phyloP scores from a whole-genome alignment of 305 asterid genomes.

The Coffea humblotiana region DNA sequence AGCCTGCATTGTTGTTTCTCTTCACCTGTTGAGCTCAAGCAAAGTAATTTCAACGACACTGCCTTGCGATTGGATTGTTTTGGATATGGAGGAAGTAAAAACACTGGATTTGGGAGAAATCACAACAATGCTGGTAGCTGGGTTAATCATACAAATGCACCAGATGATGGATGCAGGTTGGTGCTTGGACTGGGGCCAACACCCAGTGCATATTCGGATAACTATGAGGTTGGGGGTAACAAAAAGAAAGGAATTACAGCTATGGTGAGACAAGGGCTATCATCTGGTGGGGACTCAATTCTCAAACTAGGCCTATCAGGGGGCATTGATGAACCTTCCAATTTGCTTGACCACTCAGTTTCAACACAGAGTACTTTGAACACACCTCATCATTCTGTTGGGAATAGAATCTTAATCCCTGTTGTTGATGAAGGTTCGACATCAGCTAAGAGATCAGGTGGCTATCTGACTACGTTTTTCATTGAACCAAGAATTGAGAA shows the following conservation, averaged over 20 bases:
- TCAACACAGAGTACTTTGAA: conserved; percentile 37
- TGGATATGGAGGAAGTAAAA: conserved; percentile 51
- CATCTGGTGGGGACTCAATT: conserved; percentile 53
- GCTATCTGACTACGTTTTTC: conserved; percentile 69
- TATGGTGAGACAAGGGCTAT: conserved; percentile 25
- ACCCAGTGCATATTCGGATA: conserved; percentile 53
- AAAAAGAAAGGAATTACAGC: conserved; percentile 39
- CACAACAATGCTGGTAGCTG: conserved; percentile 30
- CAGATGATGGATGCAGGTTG: conserved; percentile 87
- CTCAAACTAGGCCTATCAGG: conserved; percentile 80
- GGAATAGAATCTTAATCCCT: conserved; percentile 34
- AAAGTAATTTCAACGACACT: conserved; percentile 59
- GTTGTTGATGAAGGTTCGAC: conserved; percentile 90
- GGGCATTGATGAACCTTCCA: conserved; percentile 46
- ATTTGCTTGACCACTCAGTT: conserved; percentile 45
- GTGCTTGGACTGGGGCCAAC: conserved; percentile 96
- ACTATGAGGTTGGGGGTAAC: conserved; percentile 33
- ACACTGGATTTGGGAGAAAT: conserved; percentile 29
- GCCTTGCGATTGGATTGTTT: conserved; percentile 72
- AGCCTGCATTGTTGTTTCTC: conserved; percentile 43
- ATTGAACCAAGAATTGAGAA: conserved; percentile 61
- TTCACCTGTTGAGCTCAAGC: conserved; percentile 41
- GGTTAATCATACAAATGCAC: conserved; percentile 30
- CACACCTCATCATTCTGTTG: conserved; percentile 32
- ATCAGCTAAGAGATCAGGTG: conserved; percentile 83